phyloP scores from a whole-genome alignment of 495 filamentous ascomycete species.

The Trichoderma gamsii region DNA sequence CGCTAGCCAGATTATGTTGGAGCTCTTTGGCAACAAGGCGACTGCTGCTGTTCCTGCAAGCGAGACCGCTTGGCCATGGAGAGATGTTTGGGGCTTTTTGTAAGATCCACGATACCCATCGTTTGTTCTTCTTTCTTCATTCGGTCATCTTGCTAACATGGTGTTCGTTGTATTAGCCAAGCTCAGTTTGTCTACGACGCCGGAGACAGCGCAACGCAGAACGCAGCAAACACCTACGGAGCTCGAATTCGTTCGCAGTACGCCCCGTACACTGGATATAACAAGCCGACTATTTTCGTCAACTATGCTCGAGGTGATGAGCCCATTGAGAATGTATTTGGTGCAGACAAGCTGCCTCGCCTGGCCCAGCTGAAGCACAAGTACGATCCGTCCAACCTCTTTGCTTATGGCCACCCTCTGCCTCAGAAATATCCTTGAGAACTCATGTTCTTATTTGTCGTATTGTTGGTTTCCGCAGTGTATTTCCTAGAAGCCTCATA shows the following conservation, averaged over 20 bases:
- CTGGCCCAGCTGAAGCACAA: constrained; percentile 29
- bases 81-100: constrained; percentile 27
- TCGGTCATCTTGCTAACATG: neutral
- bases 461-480: too few relatives aligned
- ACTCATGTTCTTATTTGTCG: too few relatives aligned
- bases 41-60: constrained; percentile 22
- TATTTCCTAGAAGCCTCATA: too few relatives aligned
- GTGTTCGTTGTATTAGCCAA: neutral
- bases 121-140: neutral
- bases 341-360: constrained; percentile 27
- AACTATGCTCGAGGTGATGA: constrained; percentile 40
- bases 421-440: constrained; percentile 8
- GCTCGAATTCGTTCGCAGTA: constrained; percentile 19
- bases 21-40: constrained; percentile 30
- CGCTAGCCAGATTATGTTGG: constrained; percentile 20
- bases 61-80: constrained; percentile 32
- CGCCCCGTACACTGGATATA: constrained; percentile 23
- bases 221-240: constrained; percentile 3
- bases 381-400: constrained; percentile 4
- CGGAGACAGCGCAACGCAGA: neutral
- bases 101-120: constrained; percentile 19
- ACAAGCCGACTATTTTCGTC: constrained; percentile 29
- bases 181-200: neutral
- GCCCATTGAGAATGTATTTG: constrained; percentile 25
- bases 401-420: neutral